Evolutionary conservation across 2,329 filamentous ascomycete species (phyloP).

Genomic region (Mycosphaerella sp.): DNA sequence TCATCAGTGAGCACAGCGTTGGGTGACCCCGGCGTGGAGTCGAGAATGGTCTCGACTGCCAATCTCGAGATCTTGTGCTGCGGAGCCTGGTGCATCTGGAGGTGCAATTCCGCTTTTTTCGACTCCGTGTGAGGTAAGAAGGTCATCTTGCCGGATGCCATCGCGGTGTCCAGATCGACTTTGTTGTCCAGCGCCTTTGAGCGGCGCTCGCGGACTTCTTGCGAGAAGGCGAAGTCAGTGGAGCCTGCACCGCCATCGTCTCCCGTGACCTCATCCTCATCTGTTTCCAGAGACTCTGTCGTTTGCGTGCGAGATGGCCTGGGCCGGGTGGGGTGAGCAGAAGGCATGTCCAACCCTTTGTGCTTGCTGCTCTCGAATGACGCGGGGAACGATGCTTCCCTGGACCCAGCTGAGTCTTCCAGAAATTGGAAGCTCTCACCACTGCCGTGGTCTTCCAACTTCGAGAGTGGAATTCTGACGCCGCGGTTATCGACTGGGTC

Average conservation of each 20-base stretch:
- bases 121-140: not conserved
- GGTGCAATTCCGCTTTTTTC: not conserved
- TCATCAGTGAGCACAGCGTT: slow-evolving; percentile 11
- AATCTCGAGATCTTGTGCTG: slow-evolving; percentile 6
- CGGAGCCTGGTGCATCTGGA: not conserved
- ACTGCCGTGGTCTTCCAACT: slow-evolving; percentile 50
- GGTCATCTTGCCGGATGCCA: not conserved
- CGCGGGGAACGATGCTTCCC: slow-evolving; percentile 47
- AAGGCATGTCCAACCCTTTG: slow-evolving; percentile 18
- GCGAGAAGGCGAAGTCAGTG: not conserved
- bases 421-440: slow-evolving; percentile 59
- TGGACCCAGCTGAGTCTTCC: slow-evolving; percentile 55
- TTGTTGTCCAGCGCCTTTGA: not conserved
- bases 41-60: slow-evolving; percentile 8
- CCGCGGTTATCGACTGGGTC: slow-evolving; percentile 21
- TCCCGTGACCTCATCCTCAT: not conserved
- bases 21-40: slow-evolving; percentile 5
- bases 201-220: not conserved
- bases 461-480: slow-evolving; percentile 28
- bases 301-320: not conserved
- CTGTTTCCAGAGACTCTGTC: slow-evolving; percentile 4
- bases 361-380: slow-evolving; percentile 39
- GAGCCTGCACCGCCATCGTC: not conserved
- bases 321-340: slow-evolving; percentile 19
- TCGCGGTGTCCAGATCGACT: not conserved